phyloP scores from a whole-genome alignment of 495 filamentous ascomycete genomes.

The Pyrenula massariospora region DNA sequence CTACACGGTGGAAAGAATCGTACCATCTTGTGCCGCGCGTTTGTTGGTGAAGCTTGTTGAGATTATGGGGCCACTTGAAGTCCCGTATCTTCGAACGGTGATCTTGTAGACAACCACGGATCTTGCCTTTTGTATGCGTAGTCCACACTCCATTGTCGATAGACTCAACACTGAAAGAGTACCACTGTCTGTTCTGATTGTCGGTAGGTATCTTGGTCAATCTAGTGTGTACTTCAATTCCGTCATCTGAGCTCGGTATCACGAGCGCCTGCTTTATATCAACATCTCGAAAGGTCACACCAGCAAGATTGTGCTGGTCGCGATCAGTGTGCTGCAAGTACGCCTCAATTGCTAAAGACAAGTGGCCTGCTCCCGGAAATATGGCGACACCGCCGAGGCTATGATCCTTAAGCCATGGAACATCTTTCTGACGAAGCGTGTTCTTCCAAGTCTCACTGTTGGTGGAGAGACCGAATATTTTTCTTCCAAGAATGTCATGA shows the following conservation, averaged over 20 bases:
- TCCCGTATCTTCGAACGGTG: background rate
- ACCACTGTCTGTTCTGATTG: conserved; percentile 4
- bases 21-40: conserved; percentile 13
- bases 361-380: conserved; percentile 47
- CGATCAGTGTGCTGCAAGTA: conserved; percentile 16
- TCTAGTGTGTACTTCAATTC: conserved; percentile 1
- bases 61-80: conserved; percentile 1
- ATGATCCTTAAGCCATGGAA: conserved; percentile 15
- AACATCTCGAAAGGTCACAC: conserved; percentile 22
- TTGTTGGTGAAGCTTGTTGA: conserved; percentile 2
- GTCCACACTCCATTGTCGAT: conserved; percentile 1
- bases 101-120: background rate
- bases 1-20: conserved; percentile 17
- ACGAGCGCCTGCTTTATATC: conserved; percentile 27
- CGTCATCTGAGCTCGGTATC: conserved; percentile 8
- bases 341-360: conserved; percentile 50
- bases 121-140: conserved; percentile 5
- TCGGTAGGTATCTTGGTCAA: conserved; percentile 2
- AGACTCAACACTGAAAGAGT: conserved; percentile 4
- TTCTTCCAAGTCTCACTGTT: conserved; percentile 6
- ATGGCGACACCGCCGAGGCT: conserved; percentile 21
- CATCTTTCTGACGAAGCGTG: conserved; percentile 4
- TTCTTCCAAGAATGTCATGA: conserved; percentile 25
- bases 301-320: conserved; percentile 1
- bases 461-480: conserved; percentile 10